Base-by-base conservation (phyloP, 2,329 filamentous ascomycete species). In the Trichoderma polysporum region DNA sequence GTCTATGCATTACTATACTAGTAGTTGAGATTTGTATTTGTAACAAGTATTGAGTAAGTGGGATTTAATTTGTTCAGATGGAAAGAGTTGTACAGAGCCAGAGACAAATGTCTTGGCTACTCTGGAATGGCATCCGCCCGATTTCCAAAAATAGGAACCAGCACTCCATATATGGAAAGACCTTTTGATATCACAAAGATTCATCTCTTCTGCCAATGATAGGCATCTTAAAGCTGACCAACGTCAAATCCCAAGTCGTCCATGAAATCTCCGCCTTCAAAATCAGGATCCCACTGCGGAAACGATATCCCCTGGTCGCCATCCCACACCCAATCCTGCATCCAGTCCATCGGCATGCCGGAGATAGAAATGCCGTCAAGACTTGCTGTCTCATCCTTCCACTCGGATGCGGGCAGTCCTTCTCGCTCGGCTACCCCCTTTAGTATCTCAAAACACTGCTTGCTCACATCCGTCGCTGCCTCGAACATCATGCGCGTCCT, bases 351-450 rank as follows among this genome's bases (percentile, higher is more conserved):
- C 41, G 69, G 52, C 50, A 71, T 58, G 25, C 35, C 62, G n/a
- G 68, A 60, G 15, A 67, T 25, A 17, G 69, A 66, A n/a, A 56
- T 17, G n/a, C 60, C 53, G 5, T 69, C 66, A 47, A 68, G 49
- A 9, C 53, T 57, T 22, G 62, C 45, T 33, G 56, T 59, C 29
- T 71, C 69, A 19, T 66, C 63, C 8, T 67, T 67, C 68, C 65
- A 63, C 4, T 69, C 65, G 8, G 70, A 68, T 1, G 56, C 13
- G 5, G 65, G 47, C n/a, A 73, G 47, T 4, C 72, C 74, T 29
- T 73, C 70, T n/a, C 71, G 62, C 47, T 73, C 72, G 1, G 79
- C 78, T 41, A 77, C 69, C 45, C 77, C 75, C 57, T 73, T 74
- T 25, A 83, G 68, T 3, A 80, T 54, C 6, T 74, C 71, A 29